These are phyloP conservation scores for Carallia pectinifolia DNA, from an alignment of 345 rosid species.

Conservation along the genomic window DNA sequence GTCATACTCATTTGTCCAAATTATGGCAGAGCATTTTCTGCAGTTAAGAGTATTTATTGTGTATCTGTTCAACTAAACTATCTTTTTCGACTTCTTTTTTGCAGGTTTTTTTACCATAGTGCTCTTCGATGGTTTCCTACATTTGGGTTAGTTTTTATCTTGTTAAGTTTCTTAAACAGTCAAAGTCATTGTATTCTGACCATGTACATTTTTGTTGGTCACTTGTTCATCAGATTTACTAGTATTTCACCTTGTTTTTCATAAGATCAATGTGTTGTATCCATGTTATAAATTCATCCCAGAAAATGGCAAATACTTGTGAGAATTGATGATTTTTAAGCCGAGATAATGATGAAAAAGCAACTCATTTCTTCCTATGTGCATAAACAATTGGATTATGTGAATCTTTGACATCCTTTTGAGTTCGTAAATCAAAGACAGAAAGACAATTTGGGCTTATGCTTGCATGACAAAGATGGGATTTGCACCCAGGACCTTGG, in stretches of 20 bases:
- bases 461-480: background rate
- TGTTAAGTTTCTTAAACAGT: background rate
- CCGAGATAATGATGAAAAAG: background rate
- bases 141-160: conserved; percentile 59
- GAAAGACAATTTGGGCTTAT: too few species aligned
- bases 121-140: conserved; percentile 84
- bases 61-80: background rate
- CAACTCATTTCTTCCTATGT: background rate
- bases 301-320: background rate
- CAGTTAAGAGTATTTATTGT: background rate
- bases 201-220: background rate
- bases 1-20: background rate
- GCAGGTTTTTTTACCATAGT: conserved; percentile 94
- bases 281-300: background rate
- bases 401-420: too few species aligned
- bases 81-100: conserved; percentile 16
- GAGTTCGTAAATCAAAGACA: too few species aligned
- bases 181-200: background rate
- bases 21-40: background rate
- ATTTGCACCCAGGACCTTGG: too few species aligned
- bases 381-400: background rate
- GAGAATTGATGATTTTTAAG: background rate
- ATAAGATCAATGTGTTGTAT: background rate
- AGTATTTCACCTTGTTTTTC: background rate
- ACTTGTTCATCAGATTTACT: background rate